Conservation (phyloP, 371 early-diverging fungal species). For the Mucor sp. region DNA sequence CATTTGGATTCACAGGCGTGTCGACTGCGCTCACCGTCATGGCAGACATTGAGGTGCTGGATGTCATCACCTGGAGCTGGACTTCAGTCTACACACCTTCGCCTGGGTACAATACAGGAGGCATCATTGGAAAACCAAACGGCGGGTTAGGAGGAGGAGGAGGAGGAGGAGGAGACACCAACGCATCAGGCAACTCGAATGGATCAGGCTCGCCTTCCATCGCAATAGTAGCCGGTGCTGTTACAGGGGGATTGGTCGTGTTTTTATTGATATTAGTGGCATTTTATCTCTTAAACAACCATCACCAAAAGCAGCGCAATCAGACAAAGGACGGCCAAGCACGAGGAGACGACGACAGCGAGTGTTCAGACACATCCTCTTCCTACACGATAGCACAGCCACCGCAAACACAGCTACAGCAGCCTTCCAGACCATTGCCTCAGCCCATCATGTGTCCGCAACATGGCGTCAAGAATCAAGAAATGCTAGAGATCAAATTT, state of each 20-base stretch:
- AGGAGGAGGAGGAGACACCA: neutral
- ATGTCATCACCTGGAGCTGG: conserved; percentile 50
- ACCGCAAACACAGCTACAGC: neutral
- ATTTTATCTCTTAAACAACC: conserved; percentile 33
- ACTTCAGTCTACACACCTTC: conserved; percentile 40
- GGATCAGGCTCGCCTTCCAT: conserved; percentile 28
- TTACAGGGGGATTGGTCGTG: conserved; percentile 40
- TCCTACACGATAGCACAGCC: neutral
- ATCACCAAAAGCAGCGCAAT: conserved; percentile 15
- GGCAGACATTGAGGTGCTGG: conserved; percentile 48
- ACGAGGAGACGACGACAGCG: neutral
- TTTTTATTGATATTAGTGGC: conserved; percentile 36
- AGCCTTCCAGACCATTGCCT: neutral
- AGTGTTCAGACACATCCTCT: neutral
- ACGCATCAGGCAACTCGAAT: neutral
- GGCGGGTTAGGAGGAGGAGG: neutral
- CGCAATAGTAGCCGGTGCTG: conserved; percentile 45
- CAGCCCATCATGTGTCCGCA: neutral
- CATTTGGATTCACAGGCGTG: conserved; percentile 52
- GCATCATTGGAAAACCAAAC: neutral
- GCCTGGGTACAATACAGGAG: conserved; percentile 4
- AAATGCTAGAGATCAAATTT: conserved; percentile 5
- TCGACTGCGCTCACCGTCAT: conserved; percentile 42
- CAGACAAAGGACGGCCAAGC: neutral
- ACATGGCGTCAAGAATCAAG: neutral